Percentiles rank a stretch among this genome's conserved stretches.
Conservation (phyloP, 176 grass and related monocot genomes). For the Oryza glumipatula region DNA sequence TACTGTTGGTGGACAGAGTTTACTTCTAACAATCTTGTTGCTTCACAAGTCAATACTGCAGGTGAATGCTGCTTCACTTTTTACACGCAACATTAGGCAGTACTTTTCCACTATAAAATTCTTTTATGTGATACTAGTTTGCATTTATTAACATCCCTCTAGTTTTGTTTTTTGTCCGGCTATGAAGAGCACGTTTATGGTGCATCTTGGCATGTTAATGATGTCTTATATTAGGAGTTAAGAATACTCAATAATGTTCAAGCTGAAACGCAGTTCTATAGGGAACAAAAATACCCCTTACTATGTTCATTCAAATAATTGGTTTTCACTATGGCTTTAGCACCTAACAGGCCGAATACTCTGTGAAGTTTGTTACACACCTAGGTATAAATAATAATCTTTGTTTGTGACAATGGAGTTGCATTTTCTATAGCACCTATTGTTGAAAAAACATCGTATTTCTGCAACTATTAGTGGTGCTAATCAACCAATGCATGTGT, state of each 20-base stretch:
- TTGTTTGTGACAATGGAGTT: background rate
- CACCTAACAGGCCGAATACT: too few species aligned
- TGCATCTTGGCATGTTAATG: background rate
- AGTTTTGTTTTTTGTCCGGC: too few species aligned
- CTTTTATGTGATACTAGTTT: too few species aligned
- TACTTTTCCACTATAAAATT: too few species aligned
- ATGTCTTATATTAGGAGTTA: background rate
- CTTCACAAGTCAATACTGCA: too few species aligned
- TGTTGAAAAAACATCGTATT: background rate
- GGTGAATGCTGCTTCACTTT: too few species aligned
- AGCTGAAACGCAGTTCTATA: background rate
- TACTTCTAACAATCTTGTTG: background rate
- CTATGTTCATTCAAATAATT: background rate
- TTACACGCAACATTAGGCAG: too few species aligned
- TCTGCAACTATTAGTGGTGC: background rate
- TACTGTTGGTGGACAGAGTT: background rate
- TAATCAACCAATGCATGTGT: background rate
- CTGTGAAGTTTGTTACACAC: background rate
- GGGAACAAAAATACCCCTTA: background rate
- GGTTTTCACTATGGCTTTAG: too few species aligned
- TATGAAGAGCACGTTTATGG: too few species aligned
- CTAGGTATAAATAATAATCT: background rate
- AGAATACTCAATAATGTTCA: background rate
- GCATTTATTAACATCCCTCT: too few species aligned
- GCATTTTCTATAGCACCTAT: background rate